Conservation (phyloP, 441 rosid genomes). For the Codiaeum variegatum region DNA sequence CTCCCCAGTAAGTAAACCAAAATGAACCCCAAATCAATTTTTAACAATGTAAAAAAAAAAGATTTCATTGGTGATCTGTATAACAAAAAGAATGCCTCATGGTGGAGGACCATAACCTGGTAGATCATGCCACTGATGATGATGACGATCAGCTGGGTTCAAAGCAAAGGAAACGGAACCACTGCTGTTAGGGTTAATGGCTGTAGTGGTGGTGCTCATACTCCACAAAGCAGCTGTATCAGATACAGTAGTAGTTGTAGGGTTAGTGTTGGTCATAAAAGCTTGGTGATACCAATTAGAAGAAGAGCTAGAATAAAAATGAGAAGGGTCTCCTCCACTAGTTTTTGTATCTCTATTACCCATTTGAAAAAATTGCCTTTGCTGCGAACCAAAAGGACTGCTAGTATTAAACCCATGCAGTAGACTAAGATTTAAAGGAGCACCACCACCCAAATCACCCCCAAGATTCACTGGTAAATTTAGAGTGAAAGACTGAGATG, state of each 20-base stretch:
- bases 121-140: conserved; percentile 33
- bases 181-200: conserved; percentile 9
- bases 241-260: conserved; percentile 17
- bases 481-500: conserved; percentile 12
- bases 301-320: conserved; percentile 16
- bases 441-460: conserved; percentile 20
- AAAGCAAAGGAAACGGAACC: conserved; percentile 27
- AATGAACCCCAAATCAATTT: neutral
- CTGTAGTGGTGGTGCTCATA: conserved; percentile 25
- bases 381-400: conserved; percentile 31
- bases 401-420: conserved; percentile 32
- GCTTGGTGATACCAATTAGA: conserved; percentile 34
- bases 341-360: conserved; percentile 19
- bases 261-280: conserved; percentile 24
- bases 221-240: conserved; percentile 40
- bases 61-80: neutral
- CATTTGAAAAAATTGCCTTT: conserved; percentile 26
- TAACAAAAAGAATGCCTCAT: conserved; percentile 22
- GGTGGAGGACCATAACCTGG: conserved; percentile 45
- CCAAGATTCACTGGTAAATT: conserved; percentile 25
- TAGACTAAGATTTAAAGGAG: conserved; percentile 35
- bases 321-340: conserved; percentile 18
- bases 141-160: conserved; percentile 25
- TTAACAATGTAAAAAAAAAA: neutral
- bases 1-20: neutral